Evolutionary conservation across 1,139 yeast species (phyloP).

Genomic region (Geotrichum bryndzae): DNA sequence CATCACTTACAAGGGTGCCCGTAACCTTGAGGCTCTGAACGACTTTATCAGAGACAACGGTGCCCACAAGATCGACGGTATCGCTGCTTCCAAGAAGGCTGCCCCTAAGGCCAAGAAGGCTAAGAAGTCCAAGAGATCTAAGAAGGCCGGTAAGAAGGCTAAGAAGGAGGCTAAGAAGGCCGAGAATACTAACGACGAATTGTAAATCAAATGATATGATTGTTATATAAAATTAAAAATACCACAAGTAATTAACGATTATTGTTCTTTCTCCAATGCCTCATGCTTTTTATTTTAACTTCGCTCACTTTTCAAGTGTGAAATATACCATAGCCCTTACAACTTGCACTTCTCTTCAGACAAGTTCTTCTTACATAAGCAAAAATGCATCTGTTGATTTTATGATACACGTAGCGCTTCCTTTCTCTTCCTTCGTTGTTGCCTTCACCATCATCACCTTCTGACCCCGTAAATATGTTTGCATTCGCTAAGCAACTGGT

Average conservation of each 20-base stretch:
- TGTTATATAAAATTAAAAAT: background rate
- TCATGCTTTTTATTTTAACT: background rate
- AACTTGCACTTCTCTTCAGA: background rate
- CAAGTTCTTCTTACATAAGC: background rate
- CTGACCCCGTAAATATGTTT: constrained; percentile 49
- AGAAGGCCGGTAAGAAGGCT: constrained; percentile 20
- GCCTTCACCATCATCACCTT: background rate
- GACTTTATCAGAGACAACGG: constrained; percentile 65
- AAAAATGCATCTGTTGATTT: background rate
- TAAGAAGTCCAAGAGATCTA: constrained; percentile 31
- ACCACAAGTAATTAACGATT: background rate
- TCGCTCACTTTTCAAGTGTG: background rate
- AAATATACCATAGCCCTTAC: background rate
- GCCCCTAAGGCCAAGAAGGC: constrained; percentile 31
- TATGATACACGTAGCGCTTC: background rate
- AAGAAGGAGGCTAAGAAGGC: constrained; percentile 16
- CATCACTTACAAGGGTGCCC: constrained; percentile 58
- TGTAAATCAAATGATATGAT: constrained; percentile 11
- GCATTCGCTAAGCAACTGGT: constrained; percentile 84
- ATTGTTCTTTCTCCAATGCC: background rate
- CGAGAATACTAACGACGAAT: constrained; percentile 17
- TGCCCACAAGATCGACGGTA: constrained; percentile 52
- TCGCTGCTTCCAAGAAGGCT: constrained; percentile 32
- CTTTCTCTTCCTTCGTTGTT: background rate
- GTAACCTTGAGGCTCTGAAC: constrained; percentile 69